phyloP scores from a whole-genome alignment of 352 stramenopile genomes.

The Phytophthora constricta region DNA sequence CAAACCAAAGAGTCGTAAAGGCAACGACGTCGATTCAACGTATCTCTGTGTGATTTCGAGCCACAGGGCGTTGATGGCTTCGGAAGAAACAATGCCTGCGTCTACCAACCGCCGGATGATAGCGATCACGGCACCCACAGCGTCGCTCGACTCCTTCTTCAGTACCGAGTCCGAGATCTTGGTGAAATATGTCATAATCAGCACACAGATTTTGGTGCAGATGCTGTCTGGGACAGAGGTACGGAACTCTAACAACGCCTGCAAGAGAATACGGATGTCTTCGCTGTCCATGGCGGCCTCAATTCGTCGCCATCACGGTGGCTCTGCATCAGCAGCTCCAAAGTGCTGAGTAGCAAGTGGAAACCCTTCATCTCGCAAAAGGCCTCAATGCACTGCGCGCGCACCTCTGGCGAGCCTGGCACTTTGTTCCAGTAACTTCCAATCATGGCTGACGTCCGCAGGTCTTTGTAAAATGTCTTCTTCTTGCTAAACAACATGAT shows the following conservation, averaged over 20 bases:
- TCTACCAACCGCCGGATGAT: conserved; percentile 86
- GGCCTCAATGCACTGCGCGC: conserved; percentile 79
- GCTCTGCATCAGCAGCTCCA: conserved; percentile 76
- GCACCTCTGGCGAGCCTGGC: conserved; percentile 79
- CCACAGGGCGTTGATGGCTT: conserved; percentile 78
- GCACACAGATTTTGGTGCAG: conserved; percentile 67
- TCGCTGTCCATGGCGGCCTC: conserved; percentile 75
- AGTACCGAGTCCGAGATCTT: conserved; percentile 78
- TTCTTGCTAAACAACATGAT: conserved; percentile 92
- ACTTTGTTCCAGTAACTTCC: conserved; percentile 92
- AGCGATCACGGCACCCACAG: conserved; percentile 77
- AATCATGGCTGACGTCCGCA: conserved; percentile 88
- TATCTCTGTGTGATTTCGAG: conserved; percentile 85
- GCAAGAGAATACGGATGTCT: conserved; percentile 80
- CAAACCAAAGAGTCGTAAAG: conserved; percentile 94
- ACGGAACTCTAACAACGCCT: conserved; percentile 81
- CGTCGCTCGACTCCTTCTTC: conserved; percentile 88
- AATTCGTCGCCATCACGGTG: conserved; percentile 48
- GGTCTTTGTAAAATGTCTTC: conserved; percentile 90
- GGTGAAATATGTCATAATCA: conserved; percentile 87
- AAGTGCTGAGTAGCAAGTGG: conserved; percentile 67
- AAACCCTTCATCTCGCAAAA: conserved; percentile 89
- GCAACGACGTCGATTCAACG: conserved; percentile 92
- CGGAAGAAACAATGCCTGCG: conserved; percentile 51
- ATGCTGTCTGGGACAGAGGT: conserved; percentile 69